Percentiles rank a stretch among this genome's conserved stretches.
Conservation (phyloP, 495 filamentous ascomycete genomes). For the Penicillium chermesinum region DNA sequence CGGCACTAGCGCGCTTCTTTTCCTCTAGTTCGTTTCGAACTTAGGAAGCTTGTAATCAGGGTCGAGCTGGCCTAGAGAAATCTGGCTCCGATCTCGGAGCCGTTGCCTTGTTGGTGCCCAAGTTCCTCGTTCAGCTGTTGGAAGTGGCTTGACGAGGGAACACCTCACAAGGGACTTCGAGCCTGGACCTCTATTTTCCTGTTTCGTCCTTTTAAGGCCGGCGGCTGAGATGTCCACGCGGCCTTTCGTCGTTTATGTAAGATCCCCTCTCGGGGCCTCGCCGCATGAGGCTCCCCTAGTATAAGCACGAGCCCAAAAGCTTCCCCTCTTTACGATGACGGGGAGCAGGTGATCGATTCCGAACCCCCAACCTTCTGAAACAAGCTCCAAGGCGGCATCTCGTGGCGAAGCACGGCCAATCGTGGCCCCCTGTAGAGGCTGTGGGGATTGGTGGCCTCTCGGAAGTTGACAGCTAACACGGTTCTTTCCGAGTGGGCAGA, state of each 20-base stretch:
- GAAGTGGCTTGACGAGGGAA: too few relatives aligned
- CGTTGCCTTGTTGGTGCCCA: constrained; percentile 6
- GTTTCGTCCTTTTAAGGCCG: neutral
- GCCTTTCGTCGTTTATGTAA: neutral
- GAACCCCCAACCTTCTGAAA: constrained; percentile 3
- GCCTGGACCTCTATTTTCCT: too few relatives aligned
- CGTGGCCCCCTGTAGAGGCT: constrained; percentile 13
- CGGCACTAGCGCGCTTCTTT: neutral
- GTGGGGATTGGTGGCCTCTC: too few relatives aligned
- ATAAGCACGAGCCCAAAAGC: constrained; percentile 1
- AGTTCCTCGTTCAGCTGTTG: neutral
- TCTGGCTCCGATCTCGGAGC: constrained; percentile 22
- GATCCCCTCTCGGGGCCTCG: neutral
- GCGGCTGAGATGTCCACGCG: neutral
- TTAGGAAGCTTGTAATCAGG: too few relatives aligned
- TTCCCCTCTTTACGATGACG: constrained; percentile 6
- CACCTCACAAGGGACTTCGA: too few relatives aligned
- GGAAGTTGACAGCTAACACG: constrained; percentile 5
- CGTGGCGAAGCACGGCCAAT: constrained; percentile 16
- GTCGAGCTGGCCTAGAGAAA: too few relatives aligned
- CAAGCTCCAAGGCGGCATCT: constrained; percentile 7
- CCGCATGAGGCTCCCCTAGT: constrained; percentile 3
- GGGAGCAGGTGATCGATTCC: constrained; percentile 15
- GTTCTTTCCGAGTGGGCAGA: constrained; percentile 10
- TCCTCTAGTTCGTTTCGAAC: too few relatives aligned